Evolutionary conservation across 805 yeast genomes (phyloP), one percentile per base, ranked within the genome.

Genomic region (Hyphopichia homilentoma): DNA sequence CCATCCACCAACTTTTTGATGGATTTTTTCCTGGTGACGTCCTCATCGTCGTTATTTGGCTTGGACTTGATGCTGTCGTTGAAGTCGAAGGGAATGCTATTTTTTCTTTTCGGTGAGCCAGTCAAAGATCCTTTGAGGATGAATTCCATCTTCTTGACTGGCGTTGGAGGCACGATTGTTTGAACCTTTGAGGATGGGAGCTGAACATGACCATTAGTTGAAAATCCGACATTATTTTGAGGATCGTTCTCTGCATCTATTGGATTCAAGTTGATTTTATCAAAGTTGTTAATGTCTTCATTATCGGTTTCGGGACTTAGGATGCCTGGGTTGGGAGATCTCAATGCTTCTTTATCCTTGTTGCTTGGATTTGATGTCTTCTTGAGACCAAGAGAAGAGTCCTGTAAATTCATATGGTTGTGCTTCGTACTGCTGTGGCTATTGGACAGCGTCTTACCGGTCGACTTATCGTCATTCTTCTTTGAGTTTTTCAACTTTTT

Each of bases 91-190:
- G 29, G 17, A 22, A 21, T 26, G 14, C 14, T 20, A 23, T 17
- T 20, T 19, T 19, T 21, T 22, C 22, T 29, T 7, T 32, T 33
- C 5, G 44, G 38, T 6, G 47, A 34, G 6, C 36, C 36, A 22
- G 33, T 36, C 17, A 41, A 35, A 12, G 42, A 33, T 9, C 37
- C 42, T 33, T 38, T 43, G 25, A 55, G 36, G 9, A 41, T 46
- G 39, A 49, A 50, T 21, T 75, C 80, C 70, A 79, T 70, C 40
- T 75, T 79, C 48, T 73, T 80, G 6, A 76, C 77, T 0, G 86
- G 89, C 1, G 88, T 81, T 3, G 80, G 75, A 2, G 89, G 87
- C 5, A 77, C 55, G 9, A 83, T 66, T 21, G 48, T 41, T 44
- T 54, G 28, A 43, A 70, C 56, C 47, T 65, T 45, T 49, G 78